These are phyloP conservation scores for Crucibulum laeve DNA, from an alignment of 768 basidiomycete species.

Conservation along the genomic window DNA sequence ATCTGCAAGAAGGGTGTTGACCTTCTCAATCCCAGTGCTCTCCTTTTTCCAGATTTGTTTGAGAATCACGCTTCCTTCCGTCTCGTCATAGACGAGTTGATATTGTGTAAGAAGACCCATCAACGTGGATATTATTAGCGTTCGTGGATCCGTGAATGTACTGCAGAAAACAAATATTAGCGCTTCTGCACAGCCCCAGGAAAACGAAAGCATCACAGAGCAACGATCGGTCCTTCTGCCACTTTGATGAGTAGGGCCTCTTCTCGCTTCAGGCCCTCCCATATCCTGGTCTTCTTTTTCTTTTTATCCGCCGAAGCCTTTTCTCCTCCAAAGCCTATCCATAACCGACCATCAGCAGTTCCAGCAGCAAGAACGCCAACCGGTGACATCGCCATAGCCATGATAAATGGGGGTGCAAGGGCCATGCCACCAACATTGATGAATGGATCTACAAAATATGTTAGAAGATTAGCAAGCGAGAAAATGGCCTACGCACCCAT, in stretches of 20 bases:
- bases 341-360: slow-evolving; percentile 72
- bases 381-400: slow-evolving; percentile 54
- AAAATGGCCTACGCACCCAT: slow-evolving; percentile 38
- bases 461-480: background rate
- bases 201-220: slow-evolving; percentile 41
- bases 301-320: slow-evolving; percentile 27
- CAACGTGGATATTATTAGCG: slow-evolving; percentile 54
- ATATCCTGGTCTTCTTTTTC: slow-evolving; percentile 59
- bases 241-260: slow-evolving; percentile 43
- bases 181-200: background rate
- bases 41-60: slow-evolving; percentile 43
- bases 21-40: slow-evolving; percentile 46
- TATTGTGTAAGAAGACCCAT: slow-evolving; percentile 54
- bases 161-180: slow-evolving; percentile 23
- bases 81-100: slow-evolving; percentile 34
- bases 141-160: slow-evolving; percentile 41
- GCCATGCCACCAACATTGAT: slow-evolving; percentile 44
- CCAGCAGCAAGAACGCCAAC: slow-evolving; percentile 64
- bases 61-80: slow-evolving; percentile 32
- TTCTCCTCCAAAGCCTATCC: slow-evolving; percentile 67
- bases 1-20: slow-evolving; percentile 55
- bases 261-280: slow-evolving; percentile 61
- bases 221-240: slow-evolving; percentile 73
- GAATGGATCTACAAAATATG: slow-evolving; percentile 26
- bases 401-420: slow-evolving; percentile 72